Base-by-base conservation (phyloP, 768 basidiomycete species). In the Boletus bicolor region DNA sequence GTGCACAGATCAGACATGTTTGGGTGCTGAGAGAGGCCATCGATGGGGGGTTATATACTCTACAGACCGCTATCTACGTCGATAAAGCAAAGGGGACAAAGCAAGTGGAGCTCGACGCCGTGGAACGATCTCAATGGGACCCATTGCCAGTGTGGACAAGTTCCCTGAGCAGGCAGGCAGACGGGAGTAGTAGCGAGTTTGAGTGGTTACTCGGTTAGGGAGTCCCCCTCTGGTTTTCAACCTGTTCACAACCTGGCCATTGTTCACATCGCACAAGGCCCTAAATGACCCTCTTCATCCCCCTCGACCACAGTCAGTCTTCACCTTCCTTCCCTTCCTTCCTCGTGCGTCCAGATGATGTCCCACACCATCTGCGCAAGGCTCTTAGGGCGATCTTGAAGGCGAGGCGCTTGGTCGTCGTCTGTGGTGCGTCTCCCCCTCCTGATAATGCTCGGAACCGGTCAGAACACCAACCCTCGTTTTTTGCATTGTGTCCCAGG, bases 381-480 rank as follows among this genome's bases (percentile, higher is more conserved):
- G 78, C 80, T 15, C 72, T 87, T 54, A 84, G 81, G 64, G 76
- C 89, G 32, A 84, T 93, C 58, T 68, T 89, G 64, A 90, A 89
- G 72, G 89, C 92, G 8, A 87, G 81, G 70, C 81, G 89, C 49
- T 80, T 94, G 65, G 89, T 92, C n/a, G 85, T 93, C 61, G 82
- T 94, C 53, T 91, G 86, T 68, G 92, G 91, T 91, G 55, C 65
- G 86, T 81, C 58, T 35, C 43, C 44, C 38, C 58, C 55, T 47
- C 43, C 47, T 57, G 51, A 60, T 64, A 53, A 39, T 49, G 8
- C 50, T 26, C 50, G 59, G 55, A n/a, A 35, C 47, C 39, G 43
- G 52, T 58, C 49, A 54, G 60, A 48, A 44, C 19, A 10, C 42
- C 24, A 28, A 49, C 49, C 1, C 26, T 49, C 1, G 21, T 2